Evolutionary conservation across 495 filamentous ascomycete genomes (phyloP).

Genomic region (Talaromyces trachyspermus): DNA sequence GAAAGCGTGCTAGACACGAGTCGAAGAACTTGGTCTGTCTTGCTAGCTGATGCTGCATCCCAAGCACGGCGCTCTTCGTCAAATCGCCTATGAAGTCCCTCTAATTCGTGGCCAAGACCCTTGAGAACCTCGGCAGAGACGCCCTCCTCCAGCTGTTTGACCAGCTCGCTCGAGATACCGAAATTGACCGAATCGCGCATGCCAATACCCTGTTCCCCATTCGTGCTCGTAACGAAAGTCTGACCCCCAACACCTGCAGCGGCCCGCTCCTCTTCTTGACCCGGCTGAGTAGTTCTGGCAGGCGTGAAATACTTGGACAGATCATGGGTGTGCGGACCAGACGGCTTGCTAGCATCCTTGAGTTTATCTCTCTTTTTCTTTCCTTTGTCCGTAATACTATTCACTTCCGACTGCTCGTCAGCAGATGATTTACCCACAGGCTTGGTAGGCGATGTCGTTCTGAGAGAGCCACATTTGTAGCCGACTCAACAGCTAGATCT

Average conservation of each 20-base stretch:
- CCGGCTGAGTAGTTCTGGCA: slow-evolving; percentile 2
- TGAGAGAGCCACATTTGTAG: slow-evolving; percentile 26
- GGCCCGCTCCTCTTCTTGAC: background rate
- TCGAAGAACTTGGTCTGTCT: slow-evolving; percentile 73
- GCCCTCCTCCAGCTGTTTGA: slow-evolving; percentile 36
- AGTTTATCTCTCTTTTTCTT: slow-evolving; percentile 56
- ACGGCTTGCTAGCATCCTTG: slow-evolving; percentile 29
- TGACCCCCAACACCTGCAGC: background rate
- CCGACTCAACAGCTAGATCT: slow-evolving; percentile 20
- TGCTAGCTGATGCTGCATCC: slow-evolving; percentile 57
- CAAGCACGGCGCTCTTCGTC: slow-evolving; percentile 58
- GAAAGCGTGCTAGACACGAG: slow-evolving; percentile 82
- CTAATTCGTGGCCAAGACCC: slow-evolving; percentile 49
- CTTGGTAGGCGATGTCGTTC: slow-evolving; percentile 37
- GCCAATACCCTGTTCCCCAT: background rate
- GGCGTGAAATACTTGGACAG: slow-evolving; percentile 6
- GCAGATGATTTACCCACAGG: slow-evolving; percentile 32
- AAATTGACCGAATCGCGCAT: slow-evolving; percentile 5
- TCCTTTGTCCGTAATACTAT: slow-evolving; percentile 36
- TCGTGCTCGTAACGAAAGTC: background rate
- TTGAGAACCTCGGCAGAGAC: slow-evolving; percentile 50
- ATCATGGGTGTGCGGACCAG: slow-evolving; percentile 14
- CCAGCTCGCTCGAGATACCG: slow-evolving; percentile 1
- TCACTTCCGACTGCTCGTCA: slow-evolving; percentile 33
- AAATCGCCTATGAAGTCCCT: slow-evolving; percentile 51